A percentile compares a stretch with the other conserved stretches of the same genome.
Conservation (phyloP, 2,329 filamentous ascomycete genomes). For the Pseudogymnoascus sp. region DNA sequence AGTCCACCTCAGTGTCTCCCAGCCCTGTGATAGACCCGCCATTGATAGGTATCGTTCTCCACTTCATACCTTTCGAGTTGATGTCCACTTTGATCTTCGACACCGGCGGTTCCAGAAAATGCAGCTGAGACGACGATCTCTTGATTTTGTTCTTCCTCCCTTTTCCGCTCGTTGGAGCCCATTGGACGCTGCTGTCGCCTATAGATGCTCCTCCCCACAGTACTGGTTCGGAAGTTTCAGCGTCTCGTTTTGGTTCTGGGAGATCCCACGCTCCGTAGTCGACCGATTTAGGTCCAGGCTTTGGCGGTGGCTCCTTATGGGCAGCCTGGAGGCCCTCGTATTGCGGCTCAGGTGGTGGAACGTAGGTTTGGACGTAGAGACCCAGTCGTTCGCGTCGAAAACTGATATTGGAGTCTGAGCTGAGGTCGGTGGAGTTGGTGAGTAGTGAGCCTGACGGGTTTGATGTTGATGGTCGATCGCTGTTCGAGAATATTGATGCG, state of each 20-base stretch:
- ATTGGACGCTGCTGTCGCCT: neutral
- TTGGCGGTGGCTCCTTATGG: neutral
- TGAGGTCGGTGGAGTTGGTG: neutral
- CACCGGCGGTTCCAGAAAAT: neutral
- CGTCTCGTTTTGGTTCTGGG: neutral
- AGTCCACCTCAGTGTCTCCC: neutral
- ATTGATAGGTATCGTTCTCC: neutral
- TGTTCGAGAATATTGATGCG: neutral
- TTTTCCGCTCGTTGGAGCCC: conserved; percentile 1
- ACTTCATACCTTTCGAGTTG: neutral
- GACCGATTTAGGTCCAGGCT: neutral
- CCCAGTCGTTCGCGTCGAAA: neutral
- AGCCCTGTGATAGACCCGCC: neutral
- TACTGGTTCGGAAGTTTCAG: neutral
- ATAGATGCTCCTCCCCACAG: neutral
- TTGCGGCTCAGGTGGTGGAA: neutral
- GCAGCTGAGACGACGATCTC: neutral
- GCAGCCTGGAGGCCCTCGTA: neutral
- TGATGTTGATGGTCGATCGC: neutral
- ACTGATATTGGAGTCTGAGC: neutral
- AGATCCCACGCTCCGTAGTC: neutral
- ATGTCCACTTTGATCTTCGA: neutral
- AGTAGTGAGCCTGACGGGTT: neutral
- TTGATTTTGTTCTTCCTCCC: neutral
- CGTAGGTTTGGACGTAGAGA: neutral